These are phyloP conservation scores for Pelargonium nanum DNA, from an alignment of 345 rosid genomes.

Conservation along the genomic window DNA sequence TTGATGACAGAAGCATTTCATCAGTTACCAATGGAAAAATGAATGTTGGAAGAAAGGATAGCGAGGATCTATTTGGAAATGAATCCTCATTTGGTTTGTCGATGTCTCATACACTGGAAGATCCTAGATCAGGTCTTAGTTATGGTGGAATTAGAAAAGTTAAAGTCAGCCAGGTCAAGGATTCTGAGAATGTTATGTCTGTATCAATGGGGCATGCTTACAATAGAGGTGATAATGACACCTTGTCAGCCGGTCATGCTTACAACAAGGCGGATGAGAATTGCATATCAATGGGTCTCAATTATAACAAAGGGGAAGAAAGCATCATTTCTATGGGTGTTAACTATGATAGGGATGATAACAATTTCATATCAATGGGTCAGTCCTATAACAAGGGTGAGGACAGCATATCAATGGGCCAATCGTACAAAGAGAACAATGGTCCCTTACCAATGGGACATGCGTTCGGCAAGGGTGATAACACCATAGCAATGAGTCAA, in stretches of 20 bases:
- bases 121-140: constrained; percentile 39
- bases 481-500: background rate
- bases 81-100: constrained; percentile 52
- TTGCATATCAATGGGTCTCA: constrained; percentile 26
- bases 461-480: constrained; percentile 28
- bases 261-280: constrained; percentile 25
- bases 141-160: constrained; percentile 54
- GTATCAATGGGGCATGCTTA: constrained; percentile 27
- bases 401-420: constrained; percentile 24
- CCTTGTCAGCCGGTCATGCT: constrained; percentile 9
- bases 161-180: constrained; percentile 57
- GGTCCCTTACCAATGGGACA: constrained; percentile 26
- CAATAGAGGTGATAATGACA: constrained; percentile 21
- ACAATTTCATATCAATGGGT: constrained; percentile 36
- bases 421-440: constrained; percentile 31
- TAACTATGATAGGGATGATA: constrained; percentile 21
- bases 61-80: constrained; percentile 28
- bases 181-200: constrained; percentile 24
- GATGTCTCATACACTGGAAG: constrained; percentile 46
- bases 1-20: constrained; percentile 41
- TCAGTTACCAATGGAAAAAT: constrained; percentile 23
- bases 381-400: constrained; percentile 28
- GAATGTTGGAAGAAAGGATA: constrained; percentile 19
- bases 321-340: constrained; percentile 20
- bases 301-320: constrained; percentile 22